These are phyloP conservation scores for Hygrophorus pudorinus DNA, from an alignment of 768 basidiomycete species.

Conservation along the genomic window DNA sequence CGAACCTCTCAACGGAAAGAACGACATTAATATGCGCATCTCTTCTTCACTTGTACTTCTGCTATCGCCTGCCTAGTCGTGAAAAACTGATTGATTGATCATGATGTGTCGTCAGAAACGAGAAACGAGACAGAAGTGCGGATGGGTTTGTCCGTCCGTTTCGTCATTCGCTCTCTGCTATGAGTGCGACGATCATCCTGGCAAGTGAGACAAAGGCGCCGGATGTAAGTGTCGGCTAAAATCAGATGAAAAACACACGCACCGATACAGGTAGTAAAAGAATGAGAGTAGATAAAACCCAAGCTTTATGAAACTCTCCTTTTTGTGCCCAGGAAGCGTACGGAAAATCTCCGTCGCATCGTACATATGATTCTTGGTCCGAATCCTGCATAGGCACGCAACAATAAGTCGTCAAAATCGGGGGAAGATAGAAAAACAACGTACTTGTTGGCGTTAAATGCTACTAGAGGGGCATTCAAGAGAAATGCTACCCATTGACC, in stretches of 20 bases:
- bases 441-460: constrained; percentile 91
- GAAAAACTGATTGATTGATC: background rate
- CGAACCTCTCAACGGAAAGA: too few species aligned
- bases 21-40: too few species aligned
- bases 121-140: background rate
- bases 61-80: background rate
- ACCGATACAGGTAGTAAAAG: constrained; percentile 90
- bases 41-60: too few species aligned
- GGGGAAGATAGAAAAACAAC: constrained; percentile 18
- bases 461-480: constrained; percentile 80
- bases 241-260: constrained; percentile 19
- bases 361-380: constrained; percentile 93
- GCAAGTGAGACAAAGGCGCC: background rate
- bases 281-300: constrained; percentile 88
- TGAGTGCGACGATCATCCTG: constrained; percentile 83
- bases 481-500: constrained; percentile 95
- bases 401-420: constrained; percentile 3
- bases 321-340: constrained; percentile 88
- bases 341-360: constrained; percentile 99
- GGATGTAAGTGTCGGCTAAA: background rate
- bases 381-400: constrained; percentile 47
- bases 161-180: constrained; percentile 61
- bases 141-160: background rate
- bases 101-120: background rate
- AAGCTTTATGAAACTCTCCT: constrained; percentile 91